These are phyloP conservation scores for Panicum hallii DNA, from an alignment of 202 grass and related monocot species.

Conservation along the genomic window DNA sequence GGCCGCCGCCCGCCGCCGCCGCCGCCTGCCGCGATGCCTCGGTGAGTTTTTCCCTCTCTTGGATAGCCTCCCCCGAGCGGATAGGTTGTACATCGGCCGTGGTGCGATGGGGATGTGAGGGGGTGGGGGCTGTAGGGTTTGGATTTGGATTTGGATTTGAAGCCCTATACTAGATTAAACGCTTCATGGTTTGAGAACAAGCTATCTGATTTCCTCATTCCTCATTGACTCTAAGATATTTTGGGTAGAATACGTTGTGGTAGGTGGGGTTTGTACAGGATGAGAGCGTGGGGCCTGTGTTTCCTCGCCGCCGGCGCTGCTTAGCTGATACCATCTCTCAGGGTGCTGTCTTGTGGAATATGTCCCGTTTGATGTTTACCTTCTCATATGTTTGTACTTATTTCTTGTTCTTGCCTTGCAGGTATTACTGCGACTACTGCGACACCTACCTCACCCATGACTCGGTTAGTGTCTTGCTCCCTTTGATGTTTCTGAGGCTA, in stretches of 20 bases:
- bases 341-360: not conserved
- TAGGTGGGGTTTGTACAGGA: not conserved
- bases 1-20: not conserved
- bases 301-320: not conserved
- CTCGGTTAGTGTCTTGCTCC: constrained; percentile 60
- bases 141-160: constrained; percentile 23
- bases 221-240: not conserved
- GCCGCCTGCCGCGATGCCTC: constrained; percentile 53
- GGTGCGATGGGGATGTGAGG: not conserved
- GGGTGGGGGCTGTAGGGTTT: not conserved
- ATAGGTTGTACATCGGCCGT: not conserved
- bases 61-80: not conserved
- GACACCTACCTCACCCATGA: constrained; percentile 99
- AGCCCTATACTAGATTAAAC: constrained; percentile 48
- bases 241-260: not conserved
- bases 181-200: not conserved
- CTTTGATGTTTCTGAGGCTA: not conserved
- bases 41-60: constrained; percentile 41
- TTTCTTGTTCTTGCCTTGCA: constrained; percentile 47
- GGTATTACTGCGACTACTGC: constrained; percentile 98
- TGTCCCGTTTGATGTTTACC: not conserved
- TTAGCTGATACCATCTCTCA: not conserved
- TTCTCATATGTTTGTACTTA: constrained; percentile 6
- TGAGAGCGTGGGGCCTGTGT: not conserved
- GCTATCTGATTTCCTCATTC: not conserved